Conservation (phyloP, 495 filamentous ascomycete species). For the Saxophila tyrrhenica region DNA sequence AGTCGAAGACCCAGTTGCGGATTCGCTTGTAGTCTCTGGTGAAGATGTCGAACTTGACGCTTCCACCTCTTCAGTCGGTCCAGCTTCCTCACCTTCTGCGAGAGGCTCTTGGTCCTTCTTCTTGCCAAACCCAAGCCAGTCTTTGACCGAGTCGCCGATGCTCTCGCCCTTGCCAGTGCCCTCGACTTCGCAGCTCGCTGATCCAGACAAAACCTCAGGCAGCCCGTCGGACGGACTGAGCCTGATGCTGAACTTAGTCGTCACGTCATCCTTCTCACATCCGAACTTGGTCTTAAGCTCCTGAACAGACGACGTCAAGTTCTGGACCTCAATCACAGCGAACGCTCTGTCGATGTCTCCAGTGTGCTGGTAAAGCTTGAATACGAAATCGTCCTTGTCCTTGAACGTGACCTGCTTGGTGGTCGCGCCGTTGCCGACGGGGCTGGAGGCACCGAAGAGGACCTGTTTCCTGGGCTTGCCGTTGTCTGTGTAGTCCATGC, state of each 20-base stretch:
- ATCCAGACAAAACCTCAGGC: conserved; percentile 63
- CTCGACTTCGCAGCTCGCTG: conserved; percentile 73
- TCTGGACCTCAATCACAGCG: conserved; percentile 53
- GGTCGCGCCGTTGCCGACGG: conserved; percentile 50
- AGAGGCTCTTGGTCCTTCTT: conserved; percentile 71
- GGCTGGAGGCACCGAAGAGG: conserved; percentile 71
- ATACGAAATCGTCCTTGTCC: conserved; percentile 72
- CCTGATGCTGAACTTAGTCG: conserved; percentile 63
- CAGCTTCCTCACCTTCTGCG: conserved; percentile 44
- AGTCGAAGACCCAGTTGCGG: conserved; percentile 30
- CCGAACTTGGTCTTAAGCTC: conserved; percentile 63
- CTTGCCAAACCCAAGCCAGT: conserved; percentile 86
- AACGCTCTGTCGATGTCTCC: conserved; percentile 41
- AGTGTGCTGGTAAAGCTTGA: conserved; percentile 65
- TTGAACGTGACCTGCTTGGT: conserved; percentile 77
- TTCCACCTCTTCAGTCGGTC: conserved; percentile 30
- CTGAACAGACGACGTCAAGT: conserved; percentile 70
- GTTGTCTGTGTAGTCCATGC: conserved; percentile 50
- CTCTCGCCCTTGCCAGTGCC: conserved; percentile 60
- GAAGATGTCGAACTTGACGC: conserved; percentile 30
- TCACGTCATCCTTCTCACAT: conserved; percentile 65
- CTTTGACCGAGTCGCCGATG: conserved; percentile 86
- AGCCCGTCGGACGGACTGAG: conserved; percentile 66
- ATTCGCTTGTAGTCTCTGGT: conserved; percentile 30
- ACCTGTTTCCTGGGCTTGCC: conserved; percentile 56